Evolutionary conservation across 768 basidiomycete species (phyloP), one percentile per base, ranked within the genome.

Genomic region (Boletus vinaceobasis): DNA sequence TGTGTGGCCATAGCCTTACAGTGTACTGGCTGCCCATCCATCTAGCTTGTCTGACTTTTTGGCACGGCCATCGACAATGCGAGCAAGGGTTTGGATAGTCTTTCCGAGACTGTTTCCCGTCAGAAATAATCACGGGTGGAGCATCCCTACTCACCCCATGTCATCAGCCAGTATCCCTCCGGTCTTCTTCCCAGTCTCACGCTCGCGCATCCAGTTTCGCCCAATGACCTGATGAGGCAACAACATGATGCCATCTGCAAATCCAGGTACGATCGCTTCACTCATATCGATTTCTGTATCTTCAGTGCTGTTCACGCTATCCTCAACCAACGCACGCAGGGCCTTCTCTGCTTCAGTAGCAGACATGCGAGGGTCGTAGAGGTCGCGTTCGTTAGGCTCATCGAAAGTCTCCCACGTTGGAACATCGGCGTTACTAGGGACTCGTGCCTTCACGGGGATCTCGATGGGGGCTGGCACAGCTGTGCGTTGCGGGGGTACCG

Each of bases 161-260:
- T 90, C 90, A 67, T 98, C 94, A 5, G 93, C 93, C 14, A 97
- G 74, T 60, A 98, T 93, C 0, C 96, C 96, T 1, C 96, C 95
- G 7, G 64, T 75, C 60, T 86, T 84, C 71, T 90, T 91, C 32
- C 83, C 85, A 8, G 78, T 70, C 71, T 98, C 96, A 19, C 95
- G 80, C 7, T 86, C 83, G 23, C 75, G 76, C 89, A 99, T 94
- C 95, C 95, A 99, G 26, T 72, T 71, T 0, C 93, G 79, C 21
- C 93, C 92, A 45, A 90, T 74, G 9, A 97, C 77, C 63, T 99
- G 97, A 70, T 98, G 95, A 2, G 92, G 88, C 60, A 96, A 75
- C 21, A 98, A 75, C 42, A 65, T 75, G 21, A 93, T 80, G 1
- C 81, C 81, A 1, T 86, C 82, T 4, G 75, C 75, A 68, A 98